Percentiles rank a stretch among this genome's conserved stretches.
phyloP scores from a whole-genome alignment of 441 rosid species.

The Breynia disticha region DNA sequence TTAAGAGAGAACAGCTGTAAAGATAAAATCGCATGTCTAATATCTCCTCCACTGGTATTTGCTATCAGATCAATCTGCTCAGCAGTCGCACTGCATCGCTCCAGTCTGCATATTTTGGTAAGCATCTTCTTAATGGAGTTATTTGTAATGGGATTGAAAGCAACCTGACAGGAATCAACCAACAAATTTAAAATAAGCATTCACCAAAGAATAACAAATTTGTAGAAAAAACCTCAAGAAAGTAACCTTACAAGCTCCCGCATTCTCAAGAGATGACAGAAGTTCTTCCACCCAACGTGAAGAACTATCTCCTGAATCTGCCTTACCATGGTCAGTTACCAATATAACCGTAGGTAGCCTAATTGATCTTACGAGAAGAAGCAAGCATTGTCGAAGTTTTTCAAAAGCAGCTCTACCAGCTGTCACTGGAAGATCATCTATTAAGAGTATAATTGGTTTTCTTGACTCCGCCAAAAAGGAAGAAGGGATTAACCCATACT shows the following conservation, averaged over 20 bases:
- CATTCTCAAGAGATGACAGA: constrained; percentile 50
- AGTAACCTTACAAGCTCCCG: constrained; percentile 79
- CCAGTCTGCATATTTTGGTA: constrained; percentile 63
- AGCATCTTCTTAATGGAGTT: constrained; percentile 69
- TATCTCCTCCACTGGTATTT: constrained; percentile 84
- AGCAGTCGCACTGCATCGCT: constrained; percentile 39
- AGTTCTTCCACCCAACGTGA: constrained; percentile 53
- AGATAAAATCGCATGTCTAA: constrained; percentile 82
- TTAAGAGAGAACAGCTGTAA: constrained; percentile 66
- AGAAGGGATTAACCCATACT: constrained; percentile 54
- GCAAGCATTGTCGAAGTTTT: constrained; percentile 58
- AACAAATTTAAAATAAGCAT: constrained; percentile 21
- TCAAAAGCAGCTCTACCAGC: constrained; percentile 61
- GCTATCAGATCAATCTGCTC: constrained; percentile 70
- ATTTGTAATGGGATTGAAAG: constrained; percentile 76
- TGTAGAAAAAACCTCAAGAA: constrained; percentile 19
- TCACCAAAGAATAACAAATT: constrained; percentile 2
- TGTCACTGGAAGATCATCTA: constrained; percentile 84
- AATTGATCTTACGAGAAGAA: constrained; percentile 58
- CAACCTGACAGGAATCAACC: constrained; percentile 40
- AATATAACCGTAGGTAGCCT: constrained; percentile 60
- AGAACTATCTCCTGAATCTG: constrained; percentile 48
- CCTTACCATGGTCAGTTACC: constrained; percentile 43
- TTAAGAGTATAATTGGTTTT: constrained; percentile 41
- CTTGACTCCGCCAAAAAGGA: constrained; percentile 27